Evolutionary conservation across 345 rosid genomes (phyloP).

Genomic region (Pugionium dolabratum): DNA sequence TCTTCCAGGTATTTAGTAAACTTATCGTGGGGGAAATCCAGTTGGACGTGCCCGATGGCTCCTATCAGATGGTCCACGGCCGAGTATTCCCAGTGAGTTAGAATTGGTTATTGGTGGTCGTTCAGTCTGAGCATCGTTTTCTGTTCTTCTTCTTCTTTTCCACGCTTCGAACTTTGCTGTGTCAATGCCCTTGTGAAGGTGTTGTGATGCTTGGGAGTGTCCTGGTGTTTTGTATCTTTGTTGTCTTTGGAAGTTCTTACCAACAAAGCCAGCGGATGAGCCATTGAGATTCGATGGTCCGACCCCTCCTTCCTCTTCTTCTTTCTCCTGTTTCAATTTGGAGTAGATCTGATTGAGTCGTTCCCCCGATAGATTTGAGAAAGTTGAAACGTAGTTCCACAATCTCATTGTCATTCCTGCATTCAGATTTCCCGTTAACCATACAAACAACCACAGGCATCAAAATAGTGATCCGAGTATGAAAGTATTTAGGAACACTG

Average conservation of each 20-base stretch:
- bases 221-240: no score
- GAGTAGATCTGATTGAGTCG: constrained; percentile 87
- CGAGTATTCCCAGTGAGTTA: constrained; percentile 87
- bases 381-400: constrained; percentile 96
- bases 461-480: no score
- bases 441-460: no score
- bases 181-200: constrained; percentile 57
- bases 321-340: constrained; percentile 79
- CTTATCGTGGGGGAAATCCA: constrained; percentile 65
- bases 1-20: background rate
- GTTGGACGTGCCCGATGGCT: constrained; percentile 60
- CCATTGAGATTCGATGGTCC: constrained; percentile 77
- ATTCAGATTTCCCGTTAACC: constrained; percentile 17
- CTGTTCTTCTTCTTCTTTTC: constrained; percentile 83
- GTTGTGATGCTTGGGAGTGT: no score
- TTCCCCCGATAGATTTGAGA: constrained; percentile 91
- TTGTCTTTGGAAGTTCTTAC: no score
- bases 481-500: no score
- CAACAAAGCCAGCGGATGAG: constrained; percentile 16
- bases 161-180: constrained; percentile 81
- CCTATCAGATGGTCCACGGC: constrained; percentile 81
- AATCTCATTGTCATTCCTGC: constrained; percentile 84
- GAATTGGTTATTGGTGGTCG: constrained; percentile 59
- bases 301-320: constrained; percentile 60
- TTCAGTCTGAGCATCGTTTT: constrained; percentile 39